Evolutionary conservation across 1,139 yeast genomes (phyloP), one percentile per base, ranked within the genome.

Genomic region (Kodamaea fungicola): DNA sequence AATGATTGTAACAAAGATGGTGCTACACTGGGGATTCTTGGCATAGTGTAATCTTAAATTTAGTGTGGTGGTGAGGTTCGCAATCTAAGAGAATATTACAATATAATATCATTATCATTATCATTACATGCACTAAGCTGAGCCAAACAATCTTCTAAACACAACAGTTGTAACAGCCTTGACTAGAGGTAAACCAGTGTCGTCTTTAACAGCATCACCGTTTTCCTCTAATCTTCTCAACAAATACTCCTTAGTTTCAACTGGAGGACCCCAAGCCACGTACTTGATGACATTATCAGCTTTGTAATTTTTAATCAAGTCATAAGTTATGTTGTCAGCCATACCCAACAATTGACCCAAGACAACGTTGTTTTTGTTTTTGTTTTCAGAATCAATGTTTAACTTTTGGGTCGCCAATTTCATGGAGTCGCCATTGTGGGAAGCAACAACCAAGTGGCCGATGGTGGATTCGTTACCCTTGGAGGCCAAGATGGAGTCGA

Each of bases 261-360:
- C 66, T 41, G 96, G 95, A 28, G 97, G 97, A 7, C 97, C 97
- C 97, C 97, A 92, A 12, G 97, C 95, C 46, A 92, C 96, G 58
- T 90, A 92, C 63, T 90, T 90, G 64, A 90, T 83, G 41, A 92
- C 86, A 54, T 84, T 84, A 49, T 76, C 80, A 42, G 79, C 87
- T 32, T 80, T 76, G 48, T 78, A 71, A 37, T 79, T 71, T 36
- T 70, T 64, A 44, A 87, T 78, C 54, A 92, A 73, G 49, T 83
- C 87, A 56, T 77, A 76, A 29, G 96, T 88, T 44, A 87, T 78
- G 51, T 83, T 83, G 61, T 92, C 97, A 39, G 96, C 94, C 97
- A 92, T 92, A 31, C 98, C 98, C 56, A 90, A 70, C 49, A 92
- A 76, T 67, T 90, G 97, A 31, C 94, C 97, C 53, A 90, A 72